Percentiles rank a stretch among this genome's conserved stretches.
These are phyloP conservation scores for Pseudoperonospora humuli DNA, from an alignment of 352 stramenopile species.

Conservation along the genomic window DNA sequence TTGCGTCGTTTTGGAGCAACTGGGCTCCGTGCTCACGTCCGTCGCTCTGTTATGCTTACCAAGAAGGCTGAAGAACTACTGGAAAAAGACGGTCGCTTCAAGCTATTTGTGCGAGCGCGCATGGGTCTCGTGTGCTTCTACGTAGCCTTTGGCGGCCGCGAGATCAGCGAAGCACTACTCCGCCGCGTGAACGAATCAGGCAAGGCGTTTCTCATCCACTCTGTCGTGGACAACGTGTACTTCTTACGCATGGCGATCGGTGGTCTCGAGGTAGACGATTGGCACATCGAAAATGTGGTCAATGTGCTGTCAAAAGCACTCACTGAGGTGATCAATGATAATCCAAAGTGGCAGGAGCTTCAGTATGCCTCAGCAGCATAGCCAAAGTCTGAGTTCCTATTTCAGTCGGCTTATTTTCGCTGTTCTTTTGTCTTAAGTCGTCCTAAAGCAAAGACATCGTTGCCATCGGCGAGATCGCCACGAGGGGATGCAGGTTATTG, in stretches of 20 bases:
- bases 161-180: conserved; percentile 41
- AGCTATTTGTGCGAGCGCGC: conserved; percentile 36
- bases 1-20: conserved; percentile 53
- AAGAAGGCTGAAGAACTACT: conserved; percentile 39
- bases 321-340: conserved; percentile 21
- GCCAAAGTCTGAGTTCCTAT: too few relatives aligned
- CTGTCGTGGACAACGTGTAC: conserved; percentile 43
- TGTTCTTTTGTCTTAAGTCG: too few relatives aligned
- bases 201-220: conserved; percentile 58
- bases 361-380: too few relatives aligned
- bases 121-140: conserved; percentile 65
- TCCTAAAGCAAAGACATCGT: too few relatives aligned
- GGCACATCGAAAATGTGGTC: conserved; percentile 41
- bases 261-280: conserved; percentile 37
- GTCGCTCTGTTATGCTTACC: conserved; percentile 35
- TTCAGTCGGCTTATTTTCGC: too few relatives aligned
- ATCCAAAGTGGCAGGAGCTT: conserved; percentile 33
- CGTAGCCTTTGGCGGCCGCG: conserved; percentile 34
- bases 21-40: conserved; percentile 47
- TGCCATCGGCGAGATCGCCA: too few relatives aligned
- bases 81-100: conserved; percentile 36
- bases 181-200: conserved; percentile 49
- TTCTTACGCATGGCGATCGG: conserved; percentile 49
- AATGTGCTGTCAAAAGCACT: conserved; percentile 25
- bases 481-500: too few relatives aligned